Evolutionary conservation across 306 rosid genomes (phyloP), one percentile per base, ranked within the genome.

Genomic region (Trifolium subterraneum): DNA sequence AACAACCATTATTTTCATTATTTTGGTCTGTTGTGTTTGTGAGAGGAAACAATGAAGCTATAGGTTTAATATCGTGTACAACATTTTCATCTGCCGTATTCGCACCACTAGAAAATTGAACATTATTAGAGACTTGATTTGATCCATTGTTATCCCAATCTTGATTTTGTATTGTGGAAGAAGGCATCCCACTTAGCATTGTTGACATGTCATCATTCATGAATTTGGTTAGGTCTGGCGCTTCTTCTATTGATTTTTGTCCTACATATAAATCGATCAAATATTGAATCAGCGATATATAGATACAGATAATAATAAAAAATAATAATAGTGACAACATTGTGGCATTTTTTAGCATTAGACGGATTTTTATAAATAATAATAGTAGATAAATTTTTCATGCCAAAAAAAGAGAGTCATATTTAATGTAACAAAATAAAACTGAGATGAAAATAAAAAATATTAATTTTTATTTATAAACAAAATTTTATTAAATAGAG

Each of bases 21-120:
- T 76, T 63, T 70, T 79, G 85, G 35, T 77, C 87, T 61, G 87
- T n/a, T 44, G 88, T 25, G 44, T 87, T 74, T 63, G 83, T 12
- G 69, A 82, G 81, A 29, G 97, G 96, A 70, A 88, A 83, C 70
- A 88, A 60, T 10, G 98, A 84, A 71, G 88, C 83, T 58, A 88
- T 38, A 13, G 86, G 89, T 59, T 89, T 95, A 62, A 84, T 67
- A 38, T 89, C 94, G 31, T 80, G 84, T 35, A 84, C 87, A 58
- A 83, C 77, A 64, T 79, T 71, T 39, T 85, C 86, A 16, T 86
- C 80, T 39, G 74, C 64, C 59, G 31, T 8, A 36, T 8, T 25
- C 68, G 73, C 63, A 13, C 88, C 68, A 5, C 85, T 68, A 52
- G 88, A 85, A 38, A 89, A 79, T 62, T 85, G 89, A 18, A 76